A percentile compares a stretch with the other conserved stretches of the same genome.
Evolutionary conservation across 73 alveolate genomes (phyloP).

Genomic region (Blepharisma stoltei): DNA sequence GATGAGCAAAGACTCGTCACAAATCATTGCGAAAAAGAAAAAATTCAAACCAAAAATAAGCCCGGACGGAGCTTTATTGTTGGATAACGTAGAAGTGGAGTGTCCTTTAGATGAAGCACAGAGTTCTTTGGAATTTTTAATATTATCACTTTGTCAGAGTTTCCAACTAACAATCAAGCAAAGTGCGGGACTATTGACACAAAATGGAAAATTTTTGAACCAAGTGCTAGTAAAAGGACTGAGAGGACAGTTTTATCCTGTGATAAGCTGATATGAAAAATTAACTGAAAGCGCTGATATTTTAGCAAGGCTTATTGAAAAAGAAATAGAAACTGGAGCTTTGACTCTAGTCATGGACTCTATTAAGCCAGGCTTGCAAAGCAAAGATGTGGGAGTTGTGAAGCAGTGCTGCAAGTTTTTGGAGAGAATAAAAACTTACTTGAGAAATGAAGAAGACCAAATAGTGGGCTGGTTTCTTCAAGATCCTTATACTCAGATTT

Average conservation of each 20-base stretch:
- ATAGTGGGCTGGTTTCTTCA: conserved; percentile 83
- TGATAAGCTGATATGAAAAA: conserved; percentile 48
- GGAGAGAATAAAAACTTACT: neutral
- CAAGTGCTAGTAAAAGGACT: conserved; percentile 61
- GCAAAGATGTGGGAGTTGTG: neutral
- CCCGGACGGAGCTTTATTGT: conserved; percentile 8
- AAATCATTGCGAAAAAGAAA: neutral
- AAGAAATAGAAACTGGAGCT: neutral
- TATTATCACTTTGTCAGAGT: conserved; percentile 55
- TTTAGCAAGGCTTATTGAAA: conserved; percentile 2
- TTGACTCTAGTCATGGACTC: conserved; percentile 16
- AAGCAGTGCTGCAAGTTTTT: neutral
- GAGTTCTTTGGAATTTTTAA: conserved; percentile 50
- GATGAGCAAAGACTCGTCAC: neutral
- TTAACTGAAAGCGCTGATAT: neutral
- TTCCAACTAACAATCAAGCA: conserved; percentile 57
- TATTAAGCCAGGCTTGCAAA: neutral
- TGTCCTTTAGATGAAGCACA: conserved; percentile 51
- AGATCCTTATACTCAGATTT: conserved; percentile 67
- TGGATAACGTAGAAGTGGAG: conserved; percentile 17
- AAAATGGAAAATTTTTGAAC: conserved; percentile 52
- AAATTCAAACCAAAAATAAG: neutral
- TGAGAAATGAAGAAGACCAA: conserved; percentile 52
- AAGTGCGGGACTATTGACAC: conserved; percentile 67
- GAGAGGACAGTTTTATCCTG: conserved; percentile 63